phyloP scores from a whole-genome alignment of 163 green algal genomes.

The Volvox carteri region DNA sequence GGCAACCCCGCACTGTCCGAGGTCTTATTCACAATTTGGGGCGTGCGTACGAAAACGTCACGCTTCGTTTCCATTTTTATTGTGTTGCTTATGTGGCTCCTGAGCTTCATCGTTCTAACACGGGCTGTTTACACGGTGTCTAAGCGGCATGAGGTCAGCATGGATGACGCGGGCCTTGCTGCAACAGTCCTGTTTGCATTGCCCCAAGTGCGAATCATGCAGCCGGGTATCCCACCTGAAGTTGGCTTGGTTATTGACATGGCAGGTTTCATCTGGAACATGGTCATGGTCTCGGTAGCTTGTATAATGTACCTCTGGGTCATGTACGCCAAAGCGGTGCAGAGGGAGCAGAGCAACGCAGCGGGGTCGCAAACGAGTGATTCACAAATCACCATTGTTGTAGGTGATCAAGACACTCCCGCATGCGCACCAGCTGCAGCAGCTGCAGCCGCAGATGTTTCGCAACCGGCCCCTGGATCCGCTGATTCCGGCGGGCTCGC shows the following conservation, averaged over 20 bases:
- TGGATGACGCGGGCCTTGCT: background rate
- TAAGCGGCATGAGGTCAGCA: background rate
- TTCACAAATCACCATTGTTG: no score
- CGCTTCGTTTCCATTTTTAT: background rate
- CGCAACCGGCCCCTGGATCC: no score
- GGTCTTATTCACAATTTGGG: background rate
- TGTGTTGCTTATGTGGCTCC: background rate
- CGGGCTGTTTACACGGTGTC: background rate
- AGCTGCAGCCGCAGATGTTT: no score
- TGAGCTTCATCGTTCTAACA: background rate
- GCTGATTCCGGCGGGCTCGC: no score
- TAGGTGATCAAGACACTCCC: no score
- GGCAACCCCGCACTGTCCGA: background rate
- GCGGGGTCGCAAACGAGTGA: no score
- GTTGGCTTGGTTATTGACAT: background rate
- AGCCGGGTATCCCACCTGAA: background rate
- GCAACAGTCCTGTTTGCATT: background rate
- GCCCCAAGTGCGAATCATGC: background rate
- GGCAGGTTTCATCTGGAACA: background rate
- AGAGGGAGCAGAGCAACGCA: background rate
- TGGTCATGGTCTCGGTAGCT: background rate
- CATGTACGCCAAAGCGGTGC: background rate
- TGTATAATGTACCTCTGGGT: constrained; percentile 16
- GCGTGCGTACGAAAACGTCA: background rate
- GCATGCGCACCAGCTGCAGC: no score